Percentiles rank a stretch among this genome's conserved stretches.
Evolutionary conservation across 2,329 filamentous ascomycete species (phyloP).

Genomic region (Diaporthe eres): DNA sequence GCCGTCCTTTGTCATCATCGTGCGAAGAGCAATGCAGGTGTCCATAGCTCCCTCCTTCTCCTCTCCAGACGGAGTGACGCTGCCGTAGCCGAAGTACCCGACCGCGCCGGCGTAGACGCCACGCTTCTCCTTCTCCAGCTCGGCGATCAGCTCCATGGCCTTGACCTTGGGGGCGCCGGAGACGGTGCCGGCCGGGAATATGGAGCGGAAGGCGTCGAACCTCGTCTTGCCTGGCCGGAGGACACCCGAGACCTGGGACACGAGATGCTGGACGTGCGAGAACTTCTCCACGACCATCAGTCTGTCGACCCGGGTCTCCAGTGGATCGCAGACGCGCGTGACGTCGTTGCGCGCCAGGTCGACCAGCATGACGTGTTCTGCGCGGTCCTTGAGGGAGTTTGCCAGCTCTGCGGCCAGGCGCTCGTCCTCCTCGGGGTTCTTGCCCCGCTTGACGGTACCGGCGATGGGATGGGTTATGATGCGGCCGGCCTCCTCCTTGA

Average conservation of each 20-base stretch:
- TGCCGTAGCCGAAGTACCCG: slow-evolving; percentile 93
- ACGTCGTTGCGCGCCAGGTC: slow-evolving; percentile 97
- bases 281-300: slow-evolving; percentile 96
- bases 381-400: slow-evolving; percentile 88
- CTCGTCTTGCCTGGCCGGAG: slow-evolving; percentile 86
- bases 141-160: slow-evolving; percentile 97
- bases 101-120: slow-evolving; percentile 97
- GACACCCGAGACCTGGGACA: slow-evolving; percentile 95
- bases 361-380: slow-evolving; percentile 97
- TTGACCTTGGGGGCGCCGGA: slow-evolving; percentile 95
- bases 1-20: slow-evolving; percentile 94
- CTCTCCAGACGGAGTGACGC: slow-evolving; percentile 74
- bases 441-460: slow-evolving; percentile 91
- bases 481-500: slow-evolving; percentile 87
- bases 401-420: slow-evolving; percentile 82
- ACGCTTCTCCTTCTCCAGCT: slow-evolving; percentile 93
- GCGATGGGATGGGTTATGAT: slow-evolving; percentile 98
- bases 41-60: slow-evolving; percentile 90
- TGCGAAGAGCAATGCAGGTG: slow-evolving; percentile 84
- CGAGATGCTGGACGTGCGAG: slow-evolving; percentile 96
- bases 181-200: slow-evolving; percentile 97
- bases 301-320: slow-evolving; percentile 90
- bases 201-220: slow-evolving; percentile 95
- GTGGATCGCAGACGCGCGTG: slow-evolving; percentile 93
- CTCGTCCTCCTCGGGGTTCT: slow-evolving; percentile 85